Conservation (phyloP, 1,284 basidiomycete genomes). For the Tylopilus sp. region DNA sequence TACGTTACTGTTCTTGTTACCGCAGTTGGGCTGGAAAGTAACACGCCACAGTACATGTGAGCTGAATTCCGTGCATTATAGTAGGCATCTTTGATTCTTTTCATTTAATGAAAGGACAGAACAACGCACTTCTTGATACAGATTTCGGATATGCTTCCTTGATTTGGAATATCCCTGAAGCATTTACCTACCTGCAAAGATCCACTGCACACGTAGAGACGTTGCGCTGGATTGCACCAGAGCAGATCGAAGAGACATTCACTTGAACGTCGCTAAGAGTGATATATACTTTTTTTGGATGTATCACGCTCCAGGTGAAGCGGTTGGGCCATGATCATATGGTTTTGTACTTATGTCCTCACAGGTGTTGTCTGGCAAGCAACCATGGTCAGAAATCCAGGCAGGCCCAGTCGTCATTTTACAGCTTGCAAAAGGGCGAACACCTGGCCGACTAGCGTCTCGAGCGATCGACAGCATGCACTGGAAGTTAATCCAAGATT, state of each 20-base stretch:
- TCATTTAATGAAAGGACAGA: not conserved
- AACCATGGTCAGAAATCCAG: not conserved
- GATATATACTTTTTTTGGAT: not conserved
- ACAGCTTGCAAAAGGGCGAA: not conserved
- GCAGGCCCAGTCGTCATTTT: not conserved
- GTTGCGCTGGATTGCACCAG: not conserved
- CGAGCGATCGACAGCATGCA: not conserved
- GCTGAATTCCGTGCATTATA: too few species aligned
- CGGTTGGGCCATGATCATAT: not conserved
- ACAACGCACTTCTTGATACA: not conserved
- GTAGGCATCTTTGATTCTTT: too few species aligned
- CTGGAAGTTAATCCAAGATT: not conserved
- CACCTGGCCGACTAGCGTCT: not conserved
- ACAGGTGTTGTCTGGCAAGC: not conserved
- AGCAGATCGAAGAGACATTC: not conserved
- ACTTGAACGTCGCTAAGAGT: not conserved
- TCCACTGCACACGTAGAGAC: not conserved
- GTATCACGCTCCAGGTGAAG: not conserved
- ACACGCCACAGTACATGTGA: too few species aligned
- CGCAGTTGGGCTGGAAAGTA: too few species aligned
- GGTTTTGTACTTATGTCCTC: not conserved
- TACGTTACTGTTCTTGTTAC: too few species aligned
- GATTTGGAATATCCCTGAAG: not conserved
- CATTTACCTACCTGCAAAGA: not conserved
- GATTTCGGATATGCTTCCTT: not conserved